These are phyloP conservation scores for Talaromyces adpressus DNA, from an alignment of 495 filamentous ascomycete genomes.

Conservation along the genomic window DNA sequence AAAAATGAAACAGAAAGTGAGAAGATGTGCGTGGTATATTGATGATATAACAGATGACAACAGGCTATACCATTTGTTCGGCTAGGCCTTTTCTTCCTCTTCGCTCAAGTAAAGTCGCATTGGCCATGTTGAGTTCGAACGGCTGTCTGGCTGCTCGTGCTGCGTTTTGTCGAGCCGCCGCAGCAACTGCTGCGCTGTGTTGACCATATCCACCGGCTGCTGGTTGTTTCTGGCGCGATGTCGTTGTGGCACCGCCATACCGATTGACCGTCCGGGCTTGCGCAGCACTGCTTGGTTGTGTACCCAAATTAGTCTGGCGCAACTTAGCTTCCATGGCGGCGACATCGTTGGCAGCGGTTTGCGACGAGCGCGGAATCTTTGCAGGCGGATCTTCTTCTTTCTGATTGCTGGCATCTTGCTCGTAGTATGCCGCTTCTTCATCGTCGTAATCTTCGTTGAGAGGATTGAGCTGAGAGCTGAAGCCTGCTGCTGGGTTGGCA, in stretches of 20 bases:
- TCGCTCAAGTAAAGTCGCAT: slow-evolving; percentile 78
- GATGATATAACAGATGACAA: not conserved
- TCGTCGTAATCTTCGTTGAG: slow-evolving; percentile 67
- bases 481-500: slow-evolving; percentile 35
- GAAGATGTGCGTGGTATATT: not conserved
- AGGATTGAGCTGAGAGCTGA: slow-evolving; percentile 48
- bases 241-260: slow-evolving; percentile 39
- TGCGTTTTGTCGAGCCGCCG: slow-evolving; percentile 72
- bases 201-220: slow-evolving; percentile 68
- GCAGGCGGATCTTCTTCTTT: slow-evolving; percentile 42
- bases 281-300: slow-evolving; percentile 42
- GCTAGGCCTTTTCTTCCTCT: slow-evolving; percentile 43
- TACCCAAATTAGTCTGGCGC: slow-evolving; percentile 67
- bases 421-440: slow-evolving; percentile 42
- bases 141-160: slow-evolving; percentile 54
- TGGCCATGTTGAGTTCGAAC: slow-evolving; percentile 88
- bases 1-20: not conserved
- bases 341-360: slow-evolving; percentile 48
- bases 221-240: slow-evolving; percentile 32
- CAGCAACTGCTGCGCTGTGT: slow-evolving; percentile 68
- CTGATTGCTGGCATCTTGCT: slow-evolving; percentile 25
- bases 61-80: slow-evolving; percentile 23
- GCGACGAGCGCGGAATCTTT: slow-evolving; percentile 62
- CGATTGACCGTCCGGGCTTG: slow-evolving; percentile 49
- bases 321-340: slow-evolving; percentile 79